Evolutionary conservation across 768 basidiomycete genomes (phyloP), one percentile per base, ranked within the genome.

Genomic region (Suillus brevipes): DNA sequence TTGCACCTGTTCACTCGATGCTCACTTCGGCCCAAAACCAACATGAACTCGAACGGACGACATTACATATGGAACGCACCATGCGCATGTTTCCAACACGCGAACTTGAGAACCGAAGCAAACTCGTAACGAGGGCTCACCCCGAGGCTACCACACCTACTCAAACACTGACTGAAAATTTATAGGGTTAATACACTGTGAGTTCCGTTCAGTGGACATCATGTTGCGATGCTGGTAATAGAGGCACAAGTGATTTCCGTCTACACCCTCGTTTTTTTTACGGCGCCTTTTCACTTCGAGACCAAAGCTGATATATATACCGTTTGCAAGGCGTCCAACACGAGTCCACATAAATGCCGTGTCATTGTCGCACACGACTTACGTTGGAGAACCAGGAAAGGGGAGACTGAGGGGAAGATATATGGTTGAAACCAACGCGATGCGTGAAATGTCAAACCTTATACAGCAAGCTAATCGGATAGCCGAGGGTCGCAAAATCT

Each of bases 211-310:
- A 45, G 25, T n/a, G 38, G 25, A 18, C 25, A 40, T 28, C 9
- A 16, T 38, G 57, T 10, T 38, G 37, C 23, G 38, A 25, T 25
- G 38, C 16, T 40, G 34, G 31, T 28, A 28, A 28, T 28, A 28
- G 23, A 38, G 23, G 56, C 37, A 57, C 37, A 28, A 40, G 25
- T 40, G 57, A 58, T 58, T 25, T 38, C 57, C 57, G 57, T 58
- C 23, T 3, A 40, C 16, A 58, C 37, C 57, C 57, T 16, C 8
- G 6, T 9, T 25, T 25, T 16, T 58, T 40, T 58, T 18, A 58
- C 16, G 38, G 37, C 18, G 37, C 38, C 23, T 25, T 38, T 38
- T 40, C 37, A 58, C 37, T 40, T 40, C 20, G n/a, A 55, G 20
- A 55, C 20, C 31, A 55, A 28, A 28, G 14, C 13, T 50, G 49